Evolutionary conservation across 768 basidiomycete genomes (phyloP), one percentile per base, ranked within the genome.

Genomic region (Paxillus involutus): DNA sequence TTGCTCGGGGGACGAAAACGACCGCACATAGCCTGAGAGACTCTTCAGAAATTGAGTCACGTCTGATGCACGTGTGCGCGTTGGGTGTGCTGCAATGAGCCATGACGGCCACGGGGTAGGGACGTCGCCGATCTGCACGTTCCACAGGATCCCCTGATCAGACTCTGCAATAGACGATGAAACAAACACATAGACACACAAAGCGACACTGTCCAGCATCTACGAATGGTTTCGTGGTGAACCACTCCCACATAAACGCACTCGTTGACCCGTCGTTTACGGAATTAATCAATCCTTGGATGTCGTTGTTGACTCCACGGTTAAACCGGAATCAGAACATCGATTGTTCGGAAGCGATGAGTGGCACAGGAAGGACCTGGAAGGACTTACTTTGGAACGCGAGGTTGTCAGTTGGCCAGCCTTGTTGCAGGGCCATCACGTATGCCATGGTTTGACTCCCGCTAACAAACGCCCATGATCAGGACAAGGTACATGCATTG

Each of bases 101-200:
- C 96, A 99, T 0, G 93, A 95, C 13, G 94, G 91, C 96, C 96
- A 99, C 0, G 96, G 96, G 0, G 95, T 98, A 36, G 86, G 86
- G 6, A 92, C 86, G 9, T 88, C 85, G 13, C 89, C 88, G 58
- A 93, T 91, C 89, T 92, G 41, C 2, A 56, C 9, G 51, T 37
- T 32, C 9, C 21, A 24, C 45, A 37, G 49, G 33, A n/a, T 44
- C 4, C 33, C 11, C 9, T 26, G 41, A 30, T 44, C 29, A 44
- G 16, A 35, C 39, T 16, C 46, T 37, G 19, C 30, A 14, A 40
- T 0, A 14, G 26, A 30, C 26, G 16, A 17, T 46, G 14, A 16
- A 26, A 14, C 2, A 11, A 12, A n/a, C 16, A 21, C 7, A 13
- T 7, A 30, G 13, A 77, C 91, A 68, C 68, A 95, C 94, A 71